A percentile compares a stretch with the other conserved stretches of the same genome.
Conservation (phyloP, 2,329 filamentous ascomycete species). For the Coleophoma cylindrospora region DNA sequence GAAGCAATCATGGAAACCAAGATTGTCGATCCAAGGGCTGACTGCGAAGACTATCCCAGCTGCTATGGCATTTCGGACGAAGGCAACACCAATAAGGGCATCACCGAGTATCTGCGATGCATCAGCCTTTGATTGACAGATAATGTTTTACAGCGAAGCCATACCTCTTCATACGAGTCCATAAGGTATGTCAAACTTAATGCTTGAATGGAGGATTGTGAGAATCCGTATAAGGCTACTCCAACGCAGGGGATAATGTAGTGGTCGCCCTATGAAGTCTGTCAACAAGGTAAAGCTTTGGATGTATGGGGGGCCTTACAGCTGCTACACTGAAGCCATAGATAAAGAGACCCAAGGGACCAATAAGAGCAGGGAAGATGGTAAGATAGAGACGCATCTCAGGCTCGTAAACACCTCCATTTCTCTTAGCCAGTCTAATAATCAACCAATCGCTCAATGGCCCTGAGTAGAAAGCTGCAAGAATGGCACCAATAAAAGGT, state of each 20-base stretch:
- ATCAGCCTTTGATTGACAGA: background rate
- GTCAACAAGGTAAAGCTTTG: background rate
- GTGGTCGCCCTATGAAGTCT: background rate
- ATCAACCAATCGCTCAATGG: constrained; percentile 30
- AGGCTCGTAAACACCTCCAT: constrained; percentile 47
- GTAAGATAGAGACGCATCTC: constrained; percentile 36
- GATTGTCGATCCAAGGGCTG: background rate
- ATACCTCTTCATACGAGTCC: background rate
- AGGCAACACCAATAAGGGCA: background rate
- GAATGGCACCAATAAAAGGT: constrained; percentile 32
- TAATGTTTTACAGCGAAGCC: background rate
- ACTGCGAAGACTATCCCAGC: background rate
- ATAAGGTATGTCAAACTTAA: background rate
- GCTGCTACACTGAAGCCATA: background rate
- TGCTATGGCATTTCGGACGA: background rate
- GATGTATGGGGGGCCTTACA: too few relatives aligned
- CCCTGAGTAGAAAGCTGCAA: constrained; percentile 29
- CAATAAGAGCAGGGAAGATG: constrained; percentile 7
- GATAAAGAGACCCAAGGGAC: background rate
- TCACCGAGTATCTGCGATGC: background rate
- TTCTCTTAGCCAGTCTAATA: constrained; percentile 39
- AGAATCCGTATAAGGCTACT: background rate
- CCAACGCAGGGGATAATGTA: background rate
- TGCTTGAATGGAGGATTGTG: background rate
- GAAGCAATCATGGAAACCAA: background rate